Percentiles rank a stretch among this genome's conserved stretches.
These are phyloP conservation scores for Melampsora americana DNA, from an alignment of 1,284 basidiomycete species.

Conservation along the genomic window DNA sequence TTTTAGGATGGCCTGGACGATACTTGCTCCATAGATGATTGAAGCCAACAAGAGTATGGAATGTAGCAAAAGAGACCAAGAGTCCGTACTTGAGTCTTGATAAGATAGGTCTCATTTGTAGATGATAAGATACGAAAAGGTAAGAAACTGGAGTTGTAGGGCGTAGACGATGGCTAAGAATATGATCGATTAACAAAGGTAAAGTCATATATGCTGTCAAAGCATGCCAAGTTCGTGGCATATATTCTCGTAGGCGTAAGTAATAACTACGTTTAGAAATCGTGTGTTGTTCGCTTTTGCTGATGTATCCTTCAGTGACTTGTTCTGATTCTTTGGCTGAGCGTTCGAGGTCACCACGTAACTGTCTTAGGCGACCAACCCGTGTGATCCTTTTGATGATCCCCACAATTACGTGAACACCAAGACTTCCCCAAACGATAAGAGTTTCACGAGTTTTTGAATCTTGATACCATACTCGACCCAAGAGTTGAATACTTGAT, in stretches of 20 bases:
- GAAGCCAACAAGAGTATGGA: conserved; percentile 20
- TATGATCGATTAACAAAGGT: conserved; percentile 17
- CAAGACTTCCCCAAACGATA: conserved; percentile 25
- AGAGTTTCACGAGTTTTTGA: conserved; percentile 1
- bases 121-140: conserved; percentile 22
- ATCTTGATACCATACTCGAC: conserved; percentile 24
- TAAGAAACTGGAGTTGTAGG: conserved; percentile 9
- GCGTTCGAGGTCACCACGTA: conserved; percentile 18
- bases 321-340: conserved; percentile 7
- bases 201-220: conserved; percentile 19
- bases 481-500: conserved; percentile 22
- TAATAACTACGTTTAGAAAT: background rate
- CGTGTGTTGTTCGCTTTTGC: background rate
- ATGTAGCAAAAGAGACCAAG: conserved; percentile 5
- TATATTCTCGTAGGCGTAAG: conserved; percentile 9
- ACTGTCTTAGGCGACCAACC: conserved; percentile 11
- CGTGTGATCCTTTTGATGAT: conserved; percentile 16
- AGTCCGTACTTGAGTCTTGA: conserved; percentile 4
- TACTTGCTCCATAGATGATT: conserved; percentile 13
- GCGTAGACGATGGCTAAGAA: conserved; percentile 16
- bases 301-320: background rate
- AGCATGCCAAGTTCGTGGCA: conserved; percentile 19
- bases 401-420: conserved; percentile 21
- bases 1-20: background rate
- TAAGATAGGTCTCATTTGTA: conserved; percentile 8